Conservation (phyloP, 2,329 filamentous ascomycete species). For the Penicillium crustosum region DNA sequence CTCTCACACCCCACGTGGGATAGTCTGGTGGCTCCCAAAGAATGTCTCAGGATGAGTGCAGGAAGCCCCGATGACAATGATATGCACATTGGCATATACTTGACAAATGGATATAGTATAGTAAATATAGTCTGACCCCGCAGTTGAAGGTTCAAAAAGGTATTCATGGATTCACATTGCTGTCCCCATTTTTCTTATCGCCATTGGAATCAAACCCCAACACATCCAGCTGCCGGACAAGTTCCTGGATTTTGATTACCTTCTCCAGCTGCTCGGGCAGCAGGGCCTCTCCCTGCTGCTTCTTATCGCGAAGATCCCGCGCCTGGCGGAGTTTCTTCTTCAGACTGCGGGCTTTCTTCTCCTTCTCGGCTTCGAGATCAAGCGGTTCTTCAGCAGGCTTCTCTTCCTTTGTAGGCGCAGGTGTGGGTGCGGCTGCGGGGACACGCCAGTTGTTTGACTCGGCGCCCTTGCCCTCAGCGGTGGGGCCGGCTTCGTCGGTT, state of each 20-base stretch:
- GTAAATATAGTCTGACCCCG: not conserved
- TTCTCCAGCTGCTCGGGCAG: slow-evolving; percentile 96
- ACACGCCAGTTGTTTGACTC: slow-evolving; percentile 37
- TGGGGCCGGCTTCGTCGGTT: slow-evolving; percentile 53
- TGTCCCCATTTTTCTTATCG: slow-evolving; percentile 53
- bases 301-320: slow-evolving; percentile 84
- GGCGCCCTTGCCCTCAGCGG: slow-evolving; percentile 26
- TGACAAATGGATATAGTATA: not conserved
- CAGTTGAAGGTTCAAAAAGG: not conserved
- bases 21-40: not conserved
- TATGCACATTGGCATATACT: not conserved
- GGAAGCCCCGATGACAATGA: not conserved
- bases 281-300: slow-evolving; percentile 77
- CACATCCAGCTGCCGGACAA: slow-evolving; percentile 81
- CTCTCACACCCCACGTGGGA: not conserved
- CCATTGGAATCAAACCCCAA: slow-evolving; percentile 82
- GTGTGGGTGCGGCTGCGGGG: slow-evolving; percentile 8
- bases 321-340: slow-evolving; percentile 96
- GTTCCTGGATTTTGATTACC: slow-evolving; percentile 93
- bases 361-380: slow-evolving; percentile 73
- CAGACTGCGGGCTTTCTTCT: slow-evolving; percentile 89
- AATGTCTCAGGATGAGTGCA: not conserved
- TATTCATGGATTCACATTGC: slow-evolving; percentile 19
- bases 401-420: slow-evolving; percentile 28
- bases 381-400: slow-evolving; percentile 40